Evolutionary conservation across 192 early-diverging fungal genomes (phyloP).

Genomic region (Thamnidium elegans): DNA sequence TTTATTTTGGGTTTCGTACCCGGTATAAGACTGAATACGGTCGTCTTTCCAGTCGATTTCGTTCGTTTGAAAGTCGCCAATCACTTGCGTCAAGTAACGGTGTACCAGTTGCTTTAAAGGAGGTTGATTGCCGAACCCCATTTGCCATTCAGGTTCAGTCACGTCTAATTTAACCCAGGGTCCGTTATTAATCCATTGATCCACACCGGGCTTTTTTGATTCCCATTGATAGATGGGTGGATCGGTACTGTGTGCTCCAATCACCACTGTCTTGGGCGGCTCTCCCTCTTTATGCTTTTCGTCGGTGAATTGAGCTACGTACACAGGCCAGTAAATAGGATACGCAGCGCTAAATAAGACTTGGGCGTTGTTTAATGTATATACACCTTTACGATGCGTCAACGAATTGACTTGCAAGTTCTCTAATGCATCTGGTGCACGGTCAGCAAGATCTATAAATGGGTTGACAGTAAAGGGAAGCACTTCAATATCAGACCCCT

Average conservation of each 20-base stretch:
- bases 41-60: slow-evolving; percentile 29
- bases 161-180: slow-evolving; percentile 28
- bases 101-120: slow-evolving; percentile 11
- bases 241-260: slow-evolving; percentile 23
- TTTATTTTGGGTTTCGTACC: slow-evolving; percentile 22
- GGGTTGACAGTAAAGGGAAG: slow-evolving; percentile 30
- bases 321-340: slow-evolving; percentile 36
- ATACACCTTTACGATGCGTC: not conserved
- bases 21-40: slow-evolving; percentile 24
- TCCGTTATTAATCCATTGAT: slow-evolving; percentile 35
- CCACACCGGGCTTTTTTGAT: not conserved
- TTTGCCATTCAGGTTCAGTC: slow-evolving; percentile 28
- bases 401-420: not conserved
- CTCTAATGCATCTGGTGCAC: not conserved
- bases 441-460: slow-evolving; percentile 16
- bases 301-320: slow-evolving; percentile 28
- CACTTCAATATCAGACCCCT: slow-evolving; percentile 22
- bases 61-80: not conserved
- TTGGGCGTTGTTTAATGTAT: not conserved
- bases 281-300: not conserved
- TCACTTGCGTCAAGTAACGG: slow-evolving; percentile 6
- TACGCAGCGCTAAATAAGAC: slow-evolving; percentile 26
- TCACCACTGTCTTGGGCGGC: slow-evolving; percentile 18
- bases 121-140: not conserved
- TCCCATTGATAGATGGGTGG: slow-evolving; percentile 32